Conservation (phyloP, 345 rosid species). For the Gossypium australe region DNA sequence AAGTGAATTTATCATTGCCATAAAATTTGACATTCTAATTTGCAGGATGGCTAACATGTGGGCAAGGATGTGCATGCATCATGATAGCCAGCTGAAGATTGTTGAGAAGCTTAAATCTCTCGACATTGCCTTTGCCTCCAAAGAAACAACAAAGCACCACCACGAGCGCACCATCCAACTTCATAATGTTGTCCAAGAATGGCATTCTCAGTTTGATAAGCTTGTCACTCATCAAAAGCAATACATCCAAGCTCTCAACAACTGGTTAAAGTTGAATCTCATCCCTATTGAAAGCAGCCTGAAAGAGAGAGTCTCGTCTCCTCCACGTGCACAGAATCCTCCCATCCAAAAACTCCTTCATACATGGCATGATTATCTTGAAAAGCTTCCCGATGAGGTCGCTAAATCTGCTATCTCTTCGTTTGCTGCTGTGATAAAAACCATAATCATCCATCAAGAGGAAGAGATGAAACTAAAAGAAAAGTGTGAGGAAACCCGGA, state of each 20-base stretch:
- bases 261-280: conserved; percentile 69
- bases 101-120: conserved; percentile 62
- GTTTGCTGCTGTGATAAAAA: conserved; percentile 63
- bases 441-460: conserved; percentile 65
- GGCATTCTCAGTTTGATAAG: conserved; percentile 70
- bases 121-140: conserved; percentile 46
- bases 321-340: conserved; percentile 62
- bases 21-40: neutral
- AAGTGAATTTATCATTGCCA: conserved; percentile 9
- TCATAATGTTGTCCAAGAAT: conserved; percentile 47
- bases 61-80: conserved; percentile 64
- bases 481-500: conserved; percentile 72
- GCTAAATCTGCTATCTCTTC: conserved; percentile 79
- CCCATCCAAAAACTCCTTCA: conserved; percentile 75
- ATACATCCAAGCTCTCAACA: conserved; percentile 58
- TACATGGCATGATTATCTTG: conserved; percentile 65
- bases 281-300: conserved; percentile 72
- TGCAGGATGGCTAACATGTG: conserved; percentile 92
- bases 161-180: conserved; percentile 69
- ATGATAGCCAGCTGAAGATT: conserved; percentile 58
- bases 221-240: conserved; percentile 71
- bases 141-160: conserved; percentile 79
- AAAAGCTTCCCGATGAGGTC: conserved; percentile 77
- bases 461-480: conserved; percentile 88
- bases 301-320: conserved; percentile 64